phyloP scores from a whole-genome alignment of 163 green algal species.

The Chlorella variabilis region DNA sequence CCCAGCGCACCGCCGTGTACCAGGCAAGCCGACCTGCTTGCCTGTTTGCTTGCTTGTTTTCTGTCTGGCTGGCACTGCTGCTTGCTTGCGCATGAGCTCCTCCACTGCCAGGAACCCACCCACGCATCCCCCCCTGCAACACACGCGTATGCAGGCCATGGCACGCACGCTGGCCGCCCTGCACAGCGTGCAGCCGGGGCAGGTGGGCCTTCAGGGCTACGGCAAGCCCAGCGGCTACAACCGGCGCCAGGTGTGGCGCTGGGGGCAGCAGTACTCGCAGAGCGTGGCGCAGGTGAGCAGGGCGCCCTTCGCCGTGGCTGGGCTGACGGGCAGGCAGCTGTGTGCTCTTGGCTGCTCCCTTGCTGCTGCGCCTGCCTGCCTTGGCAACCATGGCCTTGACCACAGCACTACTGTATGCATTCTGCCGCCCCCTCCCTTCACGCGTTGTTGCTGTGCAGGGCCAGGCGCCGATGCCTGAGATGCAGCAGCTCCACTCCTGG shows the following conservation, averaged over 20 bases:
- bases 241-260: conserved; percentile 82
- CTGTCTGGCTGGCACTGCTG: not conserved
- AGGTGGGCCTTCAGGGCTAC: conserved; percentile 70
- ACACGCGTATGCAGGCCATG: conserved; percentile 51
- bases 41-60: not conserved
- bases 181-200: conserved; percentile 75
- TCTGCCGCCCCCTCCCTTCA: no score
- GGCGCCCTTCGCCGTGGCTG: no score
- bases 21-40: not conserved
- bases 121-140: no score
- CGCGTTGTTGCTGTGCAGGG: no score
- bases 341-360: not conserved
- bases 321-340: not conserved
- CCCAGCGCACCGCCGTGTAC: conserved; percentile 71
- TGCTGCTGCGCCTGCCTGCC: no score
- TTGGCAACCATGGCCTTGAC: no score
- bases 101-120: no score
- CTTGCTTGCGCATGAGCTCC: no score
- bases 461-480: conserved; percentile 58
- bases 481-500: conserved; percentile 78
- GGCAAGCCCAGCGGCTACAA: conserved; percentile 77
- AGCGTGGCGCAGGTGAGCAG: conserved; percentile 42
- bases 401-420: no score
- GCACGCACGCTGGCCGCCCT: conserved; percentile 83
- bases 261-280: conserved; percentile 84